Conservation (phyloP, 176 grass and related monocot species). For the Zoysia pacifica region DNA sequence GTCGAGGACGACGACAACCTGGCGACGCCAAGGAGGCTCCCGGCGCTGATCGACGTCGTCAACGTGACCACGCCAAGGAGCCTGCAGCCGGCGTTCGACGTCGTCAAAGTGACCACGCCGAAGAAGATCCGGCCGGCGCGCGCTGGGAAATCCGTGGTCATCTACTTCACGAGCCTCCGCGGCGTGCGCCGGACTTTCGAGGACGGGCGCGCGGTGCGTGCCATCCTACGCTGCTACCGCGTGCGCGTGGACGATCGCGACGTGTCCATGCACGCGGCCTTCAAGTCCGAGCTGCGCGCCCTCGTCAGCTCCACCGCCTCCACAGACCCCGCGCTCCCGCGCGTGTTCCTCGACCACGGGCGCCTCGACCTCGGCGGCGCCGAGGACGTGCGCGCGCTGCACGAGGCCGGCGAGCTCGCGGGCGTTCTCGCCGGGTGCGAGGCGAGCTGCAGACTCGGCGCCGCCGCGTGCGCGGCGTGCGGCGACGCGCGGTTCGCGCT, state of each 20-base stretch:
- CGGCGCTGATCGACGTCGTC: no score
- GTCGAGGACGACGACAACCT: not conserved
- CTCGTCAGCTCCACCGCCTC: no score
- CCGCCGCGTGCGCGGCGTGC: constrained; percentile 46
- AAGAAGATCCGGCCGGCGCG: not conserved
- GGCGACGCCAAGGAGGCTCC: not conserved
- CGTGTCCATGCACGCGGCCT: constrained; percentile 77
- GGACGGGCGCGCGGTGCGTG: constrained; percentile 62
- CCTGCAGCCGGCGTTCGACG: not conserved
- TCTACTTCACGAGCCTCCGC: constrained; percentile 91
- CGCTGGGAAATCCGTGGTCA: constrained; percentile 38
- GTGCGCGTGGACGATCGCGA: constrained; percentile 81
- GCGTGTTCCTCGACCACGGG: constrained; percentile 49
- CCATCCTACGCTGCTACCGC: constrained; percentile 67
- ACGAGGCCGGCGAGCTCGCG: constrained; percentile 57
- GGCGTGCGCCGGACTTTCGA: constrained; percentile 67
- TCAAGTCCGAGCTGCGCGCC: constrained; percentile 60
- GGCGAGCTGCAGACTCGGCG: not conserved
- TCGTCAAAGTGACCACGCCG: not conserved
- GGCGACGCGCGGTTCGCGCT: constrained; percentile 60
- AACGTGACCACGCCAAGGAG: not conserved
- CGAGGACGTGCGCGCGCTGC: constrained; percentile 58
- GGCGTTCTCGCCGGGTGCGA: constrained; percentile 48
- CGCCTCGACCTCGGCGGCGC: constrained; percentile 53
- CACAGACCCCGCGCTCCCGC: constrained; percentile 41